phyloP scores from a whole-genome alignment of 805 yeast genomes.

The Nakazawaea ambrosiae region DNA sequence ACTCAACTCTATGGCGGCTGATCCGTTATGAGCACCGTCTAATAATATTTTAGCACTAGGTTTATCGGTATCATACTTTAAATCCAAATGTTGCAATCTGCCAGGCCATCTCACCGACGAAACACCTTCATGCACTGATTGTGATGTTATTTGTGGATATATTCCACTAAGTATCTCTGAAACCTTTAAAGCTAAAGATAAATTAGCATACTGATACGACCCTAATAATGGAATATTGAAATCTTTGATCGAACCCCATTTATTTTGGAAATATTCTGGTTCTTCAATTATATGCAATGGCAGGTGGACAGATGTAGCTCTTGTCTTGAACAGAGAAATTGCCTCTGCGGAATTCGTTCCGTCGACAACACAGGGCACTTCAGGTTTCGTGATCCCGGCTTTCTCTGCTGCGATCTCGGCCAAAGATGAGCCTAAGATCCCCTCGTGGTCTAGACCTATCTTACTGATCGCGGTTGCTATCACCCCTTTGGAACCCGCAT shows the following conservation, averaged over 20 bases:
- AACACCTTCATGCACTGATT: slow-evolving; percentile 44
- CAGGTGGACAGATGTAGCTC: slow-evolving; percentile 28
- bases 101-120: slow-evolving; percentile 74
- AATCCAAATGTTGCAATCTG: slow-evolving; percentile 51
- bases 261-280: slow-evolving; percentile 4
- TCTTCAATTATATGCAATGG: slow-evolving; percentile 15
- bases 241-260: slow-evolving; percentile 12
- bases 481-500: slow-evolving; percentile 26
- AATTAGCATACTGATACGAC: slow-evolving; percentile 61
- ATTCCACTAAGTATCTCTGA: slow-evolving; percentile 27
- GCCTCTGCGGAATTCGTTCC: slow-evolving; percentile 53
- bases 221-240: slow-evolving; percentile 57
- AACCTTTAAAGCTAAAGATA: slow-evolving; percentile 59
- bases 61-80: slow-evolving; percentile 19
- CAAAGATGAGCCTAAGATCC: slow-evolving; percentile 61
- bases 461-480: slow-evolving; percentile 72
- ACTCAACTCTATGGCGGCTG: slow-evolving; percentile 72
- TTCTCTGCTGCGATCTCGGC: slow-evolving; percentile 67
- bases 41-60: slow-evolving; percentile 36
- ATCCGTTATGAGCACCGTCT: slow-evolving; percentile 92
- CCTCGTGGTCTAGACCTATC: slow-evolving; percentile 82
- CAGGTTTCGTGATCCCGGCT: slow-evolving; percentile 73
- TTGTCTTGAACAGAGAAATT: slow-evolving; percentile 33
- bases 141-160: slow-evolving; percentile 18
- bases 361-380: slow-evolving; percentile 64